A percentile compares a stretch with the other conserved stretches of the same genome.
Conservation (phyloP, 2,329 filamentous ascomycete species). For the Fusarium nygamai region DNA sequence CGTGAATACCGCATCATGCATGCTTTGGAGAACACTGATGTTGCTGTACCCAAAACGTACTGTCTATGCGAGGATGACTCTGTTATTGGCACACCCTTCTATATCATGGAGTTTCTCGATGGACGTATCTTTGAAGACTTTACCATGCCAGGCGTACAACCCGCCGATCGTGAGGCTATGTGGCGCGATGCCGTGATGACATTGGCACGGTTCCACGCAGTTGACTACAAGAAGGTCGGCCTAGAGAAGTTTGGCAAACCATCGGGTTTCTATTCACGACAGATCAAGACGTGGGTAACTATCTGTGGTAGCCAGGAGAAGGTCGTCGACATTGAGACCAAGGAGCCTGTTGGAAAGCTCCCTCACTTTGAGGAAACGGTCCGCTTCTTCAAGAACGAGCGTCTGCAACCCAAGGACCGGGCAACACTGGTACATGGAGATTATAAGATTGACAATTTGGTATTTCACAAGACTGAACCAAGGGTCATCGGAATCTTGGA, state of each 20-base stretch:
- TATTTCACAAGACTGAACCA: conserved; percentile 90
- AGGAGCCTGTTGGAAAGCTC: conserved; percentile 79
- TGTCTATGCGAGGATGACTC: conserved; percentile 84
- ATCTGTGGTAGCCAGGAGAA: conserved; percentile 83
- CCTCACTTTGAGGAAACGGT: conserved; percentile 86
- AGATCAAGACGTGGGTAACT: conserved; percentile 82
- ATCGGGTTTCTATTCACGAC: conserved; percentile 83
- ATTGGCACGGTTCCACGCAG: conserved; percentile 84
- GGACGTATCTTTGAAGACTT: conserved; percentile 94
- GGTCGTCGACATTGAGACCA: conserved; percentile 79
- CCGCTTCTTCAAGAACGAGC: conserved; percentile 76
- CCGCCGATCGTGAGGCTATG: conserved; percentile 78
- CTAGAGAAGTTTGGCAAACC: conserved; percentile 78
- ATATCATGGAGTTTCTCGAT: conserved; percentile 96
- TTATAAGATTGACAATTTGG: conserved; percentile 93
- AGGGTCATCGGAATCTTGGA: conserved; percentile 93
- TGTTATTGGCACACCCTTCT: conserved; percentile 91
- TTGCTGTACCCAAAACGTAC: conserved; percentile 85
- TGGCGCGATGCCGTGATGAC: conserved; percentile 88
- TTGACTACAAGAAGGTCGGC: conserved; percentile 72
- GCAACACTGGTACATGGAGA: conserved; percentile 90
- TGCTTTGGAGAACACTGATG: conserved; percentile 80
- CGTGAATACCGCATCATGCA: conserved; percentile 92
- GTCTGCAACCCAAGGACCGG: conserved; percentile 78
- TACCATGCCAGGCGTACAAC: conserved; percentile 75